Conservation (phyloP, 164 flowering plant species). For the Magnolia sinica region DNA sequence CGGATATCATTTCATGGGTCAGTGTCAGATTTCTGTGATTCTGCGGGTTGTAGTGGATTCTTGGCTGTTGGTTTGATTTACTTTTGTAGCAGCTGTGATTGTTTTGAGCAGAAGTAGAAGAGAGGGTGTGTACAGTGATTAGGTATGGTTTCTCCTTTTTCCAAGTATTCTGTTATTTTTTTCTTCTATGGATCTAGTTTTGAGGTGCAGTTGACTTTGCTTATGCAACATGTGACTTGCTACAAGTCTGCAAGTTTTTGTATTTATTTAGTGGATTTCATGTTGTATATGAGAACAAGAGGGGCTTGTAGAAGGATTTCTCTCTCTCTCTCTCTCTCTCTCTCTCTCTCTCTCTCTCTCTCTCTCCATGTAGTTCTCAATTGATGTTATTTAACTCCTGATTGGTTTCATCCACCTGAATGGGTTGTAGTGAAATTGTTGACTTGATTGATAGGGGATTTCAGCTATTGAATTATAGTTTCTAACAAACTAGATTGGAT, state of each 20-base stretch:
- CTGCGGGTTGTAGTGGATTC: background rate
- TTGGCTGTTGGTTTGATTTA: background rate
- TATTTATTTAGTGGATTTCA: background rate
- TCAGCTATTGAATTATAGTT: background rate
- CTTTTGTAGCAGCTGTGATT: background rate
- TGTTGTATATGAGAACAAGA: slow-evolving; percentile 10
- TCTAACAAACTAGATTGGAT: too few species aligned
- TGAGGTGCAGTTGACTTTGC: too few species aligned
- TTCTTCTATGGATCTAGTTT: slow-evolving; percentile 1
- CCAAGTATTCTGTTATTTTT: background rate
- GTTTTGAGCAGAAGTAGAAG: slow-evolving; percentile 5
- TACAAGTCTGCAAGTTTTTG: background rate
- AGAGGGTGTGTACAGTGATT: slow-evolving; percentile 35
- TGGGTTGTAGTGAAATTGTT: background rate
- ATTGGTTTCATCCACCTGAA: background rate
- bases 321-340: background rate
- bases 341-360: background rate
- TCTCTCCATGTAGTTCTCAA: too few species aligned
- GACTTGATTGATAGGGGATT: background rate
- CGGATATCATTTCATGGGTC: background rate
- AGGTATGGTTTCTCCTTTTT: slow-evolving; percentile 13
- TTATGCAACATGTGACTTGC: background rate
- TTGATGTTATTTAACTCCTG: background rate
- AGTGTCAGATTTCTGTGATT: background rate
- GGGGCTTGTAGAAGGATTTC: background rate